Conservation (phyloP, 768 basidiomycete genomes). For the Suillus weaverae region DNA sequence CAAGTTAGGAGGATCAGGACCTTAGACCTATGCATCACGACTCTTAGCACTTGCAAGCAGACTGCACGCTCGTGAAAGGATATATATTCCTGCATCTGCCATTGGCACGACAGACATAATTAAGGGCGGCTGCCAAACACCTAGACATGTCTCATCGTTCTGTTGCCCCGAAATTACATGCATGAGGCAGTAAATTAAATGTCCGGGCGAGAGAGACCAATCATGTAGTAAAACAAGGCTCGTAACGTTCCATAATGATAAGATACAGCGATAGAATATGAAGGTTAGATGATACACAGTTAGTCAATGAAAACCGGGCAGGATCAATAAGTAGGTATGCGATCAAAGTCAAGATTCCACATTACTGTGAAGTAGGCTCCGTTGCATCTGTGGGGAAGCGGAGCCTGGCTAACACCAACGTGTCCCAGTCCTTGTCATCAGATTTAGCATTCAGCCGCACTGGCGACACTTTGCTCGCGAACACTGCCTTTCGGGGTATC, state of each 20-base stretch:
- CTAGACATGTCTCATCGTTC: neutral
- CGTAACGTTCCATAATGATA: neutral
- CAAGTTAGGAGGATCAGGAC: neutral
- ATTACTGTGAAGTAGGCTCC: slow-evolving; percentile 48
- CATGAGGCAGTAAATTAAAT: neutral
- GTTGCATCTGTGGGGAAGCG: slow-evolving; percentile 62
- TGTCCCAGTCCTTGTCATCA: slow-evolving; percentile 42
- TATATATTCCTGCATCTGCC: neutral
- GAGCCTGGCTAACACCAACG: slow-evolving; percentile 62
- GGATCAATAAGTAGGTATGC: neutral
- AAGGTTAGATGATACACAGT: neutral
- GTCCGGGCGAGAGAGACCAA: neutral
- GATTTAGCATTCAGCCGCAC: slow-evolving; percentile 21
- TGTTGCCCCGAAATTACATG: neutral
- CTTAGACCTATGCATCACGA: neutral
- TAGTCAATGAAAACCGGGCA: neutral
- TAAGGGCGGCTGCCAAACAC: too few relatives aligned
- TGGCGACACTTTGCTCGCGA: slow-evolving; percentile 55
- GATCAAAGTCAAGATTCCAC: neutral
- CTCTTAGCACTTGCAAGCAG: neutral
- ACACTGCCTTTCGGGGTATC: slow-evolving; percentile 31
- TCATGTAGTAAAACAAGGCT: neutral
- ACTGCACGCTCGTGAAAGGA: neutral
- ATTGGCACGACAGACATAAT: neutral
- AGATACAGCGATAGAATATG: neutral